These are phyloP conservation scores for Penicillium italicum DNA, from an alignment of 2,329 filamentous ascomycete genomes.

Conservation along the genomic window DNA sequence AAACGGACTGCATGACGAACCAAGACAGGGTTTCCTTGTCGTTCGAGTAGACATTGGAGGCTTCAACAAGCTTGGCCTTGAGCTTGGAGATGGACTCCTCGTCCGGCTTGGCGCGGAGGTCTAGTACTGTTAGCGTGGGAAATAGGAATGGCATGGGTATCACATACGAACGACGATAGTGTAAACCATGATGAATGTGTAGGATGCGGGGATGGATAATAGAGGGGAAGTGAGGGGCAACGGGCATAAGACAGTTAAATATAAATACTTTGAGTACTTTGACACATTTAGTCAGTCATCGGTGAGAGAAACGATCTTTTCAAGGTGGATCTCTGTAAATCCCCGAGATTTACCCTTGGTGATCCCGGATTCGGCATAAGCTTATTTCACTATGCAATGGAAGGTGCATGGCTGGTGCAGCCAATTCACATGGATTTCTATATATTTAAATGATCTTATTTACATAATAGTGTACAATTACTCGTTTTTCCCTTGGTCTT, in stretches of 20 bases:
- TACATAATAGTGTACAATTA: slow-evolving; percentile 26
- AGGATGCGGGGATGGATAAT: not conserved
- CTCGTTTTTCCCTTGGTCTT: slow-evolving; percentile 11
- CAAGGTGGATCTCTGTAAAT: slow-evolving; percentile 12
- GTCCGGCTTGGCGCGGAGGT: slow-evolving; percentile 65
- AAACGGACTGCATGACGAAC: slow-evolving; percentile 73
- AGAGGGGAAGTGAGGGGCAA: slow-evolving; percentile 12
- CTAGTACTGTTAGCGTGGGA: slow-evolving; percentile 6
- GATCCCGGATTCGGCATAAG: slow-evolving; percentile 11
- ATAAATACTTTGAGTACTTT: not conserved
- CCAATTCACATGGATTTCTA: slow-evolving; percentile 4
- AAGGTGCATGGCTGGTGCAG: not conserved
- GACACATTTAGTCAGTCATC: slow-evolving; percentile 1
- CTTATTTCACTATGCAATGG: not conserved
- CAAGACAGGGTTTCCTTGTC: slow-evolving; percentile 68
- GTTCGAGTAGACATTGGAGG: slow-evolving; percentile 67
- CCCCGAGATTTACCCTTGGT: slow-evolving; percentile 16
- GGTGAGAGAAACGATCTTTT: slow-evolving; percentile 11
- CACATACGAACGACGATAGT: slow-evolving; percentile 31
- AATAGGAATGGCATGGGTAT: not conserved
- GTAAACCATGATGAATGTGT: slow-evolving; percentile 26
- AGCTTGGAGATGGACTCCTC: slow-evolving; percentile 62
- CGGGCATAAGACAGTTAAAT: not conserved
- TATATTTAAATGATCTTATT: slow-evolving; percentile 19
- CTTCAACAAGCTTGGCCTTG: slow-evolving; percentile 69